Base-by-base conservation (phyloP, 257 asterid species). In the Pogostemon cablin region DNA sequence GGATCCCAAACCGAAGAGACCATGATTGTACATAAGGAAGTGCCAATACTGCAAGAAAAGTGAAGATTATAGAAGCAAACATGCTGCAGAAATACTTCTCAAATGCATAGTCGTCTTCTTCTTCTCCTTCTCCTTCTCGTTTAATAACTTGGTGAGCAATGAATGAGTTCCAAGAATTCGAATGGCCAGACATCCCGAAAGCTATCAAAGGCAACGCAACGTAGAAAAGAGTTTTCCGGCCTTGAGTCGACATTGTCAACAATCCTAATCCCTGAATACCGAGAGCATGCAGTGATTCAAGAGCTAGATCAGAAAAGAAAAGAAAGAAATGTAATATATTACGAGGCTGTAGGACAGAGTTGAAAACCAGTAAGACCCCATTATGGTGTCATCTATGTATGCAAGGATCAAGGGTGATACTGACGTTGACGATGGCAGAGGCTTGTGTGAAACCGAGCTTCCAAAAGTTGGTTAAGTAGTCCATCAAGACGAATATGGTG, bases 1-100 rank as follows among this genome's bases (percentile, higher is more conserved):
- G 83, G 38, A 83, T 78, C 67, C 84, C 88, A 38, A 78, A 83
- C 67, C 81, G 81, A 10, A 83, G 66, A 3, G 80, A 78, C 83
- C 88, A 83, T 0, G 81, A 73, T 3, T 65, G 73, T 10, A 83
- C 47, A 12, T 49, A 73, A 2, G 81, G 83, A 32, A 80, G 80
- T 3, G 67, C 83, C 4, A 72, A 46, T 8, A 69, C 81, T 0
- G 81, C 83, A 37, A 72, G 80, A 17, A 78, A 48, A 2, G 85
- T 76, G 48, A 53, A 48, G 48, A 76, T 9, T 4, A 72, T 35
- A 34, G 80, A 62, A 1, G 83, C 75, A 3, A 67, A 3, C 35
- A 65, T 7, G 7, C 81, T 46, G 68, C 0, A 66, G 47, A 64
- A 47, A 42, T 63, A 72, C 4, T 59, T 62, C 71, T 73, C 62